Evolutionary conservation across 441 rosid species (phyloP).

Genomic region (Macaranga tanarius): DNA sequence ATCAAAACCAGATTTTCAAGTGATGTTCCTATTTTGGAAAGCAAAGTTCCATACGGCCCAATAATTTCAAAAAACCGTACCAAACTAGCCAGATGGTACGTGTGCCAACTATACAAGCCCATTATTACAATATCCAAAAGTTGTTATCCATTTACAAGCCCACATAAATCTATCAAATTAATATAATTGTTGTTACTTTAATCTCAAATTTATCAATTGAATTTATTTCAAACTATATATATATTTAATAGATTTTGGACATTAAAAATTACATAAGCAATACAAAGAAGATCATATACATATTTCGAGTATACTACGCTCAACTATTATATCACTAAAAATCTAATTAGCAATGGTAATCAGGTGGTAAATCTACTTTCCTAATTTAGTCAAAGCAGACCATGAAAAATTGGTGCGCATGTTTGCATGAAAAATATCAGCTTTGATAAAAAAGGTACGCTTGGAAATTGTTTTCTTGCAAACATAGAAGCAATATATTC

Average conservation of each 20-base stretch:
- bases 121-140: background rate
- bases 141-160: background rate
- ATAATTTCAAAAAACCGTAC: background rate
- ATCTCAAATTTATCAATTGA: too few relatives aligned
- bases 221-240: too few relatives aligned
- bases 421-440: background rate
- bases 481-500: background rate
- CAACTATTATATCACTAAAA: too few relatives aligned
- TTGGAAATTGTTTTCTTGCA: background rate
- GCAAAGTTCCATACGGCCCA: background rate
- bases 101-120: background rate
- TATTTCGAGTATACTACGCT: too few relatives aligned
- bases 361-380: background rate
- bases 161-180: background rate
- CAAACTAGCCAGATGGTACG: too few relatives aligned
- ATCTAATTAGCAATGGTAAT: too few relatives aligned
- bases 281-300: too few relatives aligned
- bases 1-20: background rate
- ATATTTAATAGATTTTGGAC: too few relatives aligned
- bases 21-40: conserved; percentile 2
- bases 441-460: background rate
- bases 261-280: too few relatives aligned
- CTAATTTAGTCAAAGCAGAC: background rate
- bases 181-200: too few relatives aligned
- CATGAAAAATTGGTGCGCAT: background rate